Evolutionary conservation across 2,329 filamentous ascomycete genomes (phyloP), one percentile per base, ranked within the genome.

Genomic region (Colletotrichum orchidophilum): DNA sequence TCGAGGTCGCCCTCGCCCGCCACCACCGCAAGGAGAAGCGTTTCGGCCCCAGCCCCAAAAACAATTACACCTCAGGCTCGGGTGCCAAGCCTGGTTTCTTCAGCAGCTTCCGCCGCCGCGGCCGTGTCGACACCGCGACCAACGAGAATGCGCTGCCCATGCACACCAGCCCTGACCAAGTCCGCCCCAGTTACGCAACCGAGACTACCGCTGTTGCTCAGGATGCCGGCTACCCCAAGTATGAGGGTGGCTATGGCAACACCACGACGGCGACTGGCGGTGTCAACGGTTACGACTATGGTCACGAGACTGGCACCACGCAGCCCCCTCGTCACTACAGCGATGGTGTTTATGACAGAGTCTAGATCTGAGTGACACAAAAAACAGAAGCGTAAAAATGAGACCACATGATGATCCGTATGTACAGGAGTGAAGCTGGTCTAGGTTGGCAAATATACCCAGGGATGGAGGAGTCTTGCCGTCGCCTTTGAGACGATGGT

Each of bases 1-100:
- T 93, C 73, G 93, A 96, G 77, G 74, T 94, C 61, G 85, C 87
- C 60, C 88, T 96, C 55, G 88, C 88, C 75, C 90, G 91, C 71
- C 87, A 93, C 80, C 92, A 93, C 85, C 90, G 91, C 83, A 91
- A 91, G 76, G 91, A 94, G 83, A 93, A 93, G 84, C 89, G 89
- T 63, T 93, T 88, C 78, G 92, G 92, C 15, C 92, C 81, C 55
- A 69, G 77, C 70, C 78, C 80, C 27, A 75, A 76, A 57, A 81
- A 81, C 75, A 75, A 89, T 81, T 94, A 94, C 83, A 93, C 92
- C 33, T 86, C 83, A 33, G 87, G 85, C 75, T 83, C 82, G 73
- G 84, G 81, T 68, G 63, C 70, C 76, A 61, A 73, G 73, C 52
- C 74, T 29, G 78, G 81, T 58, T 78, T 84, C 76, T 77, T 83